phyloP scores from a whole-genome alignment of 345 rosid genomes.

The Zanthoxylum bungeanum region DNA sequence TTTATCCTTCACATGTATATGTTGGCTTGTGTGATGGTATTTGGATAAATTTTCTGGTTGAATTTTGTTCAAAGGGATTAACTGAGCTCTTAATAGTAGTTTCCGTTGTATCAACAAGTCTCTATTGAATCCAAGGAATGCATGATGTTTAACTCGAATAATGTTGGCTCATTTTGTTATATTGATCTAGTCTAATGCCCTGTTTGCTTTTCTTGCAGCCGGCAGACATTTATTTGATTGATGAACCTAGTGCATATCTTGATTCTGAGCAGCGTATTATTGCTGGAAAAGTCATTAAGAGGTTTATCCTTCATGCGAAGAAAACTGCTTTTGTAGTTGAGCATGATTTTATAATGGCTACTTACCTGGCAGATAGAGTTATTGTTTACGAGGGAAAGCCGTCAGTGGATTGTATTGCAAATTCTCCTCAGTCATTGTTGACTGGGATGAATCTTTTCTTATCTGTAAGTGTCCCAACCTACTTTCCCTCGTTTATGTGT shows the following conservation, averaged over 20 bases:
- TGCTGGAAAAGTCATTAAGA: constrained; percentile 96
- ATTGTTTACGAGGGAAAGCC: constrained; percentile 92
- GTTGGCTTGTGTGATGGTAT: not conserved
- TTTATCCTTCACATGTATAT: not conserved
- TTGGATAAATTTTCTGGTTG: not conserved
- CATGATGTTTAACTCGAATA: not conserved
- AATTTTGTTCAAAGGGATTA: not conserved
- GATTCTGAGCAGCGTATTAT: constrained; percentile 99
- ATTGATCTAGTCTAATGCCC: not conserved
- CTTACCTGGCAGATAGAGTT: constrained; percentile 90
- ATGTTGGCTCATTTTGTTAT: not conserved
- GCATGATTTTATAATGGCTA: constrained; percentile 98
- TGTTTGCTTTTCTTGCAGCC: constrained; percentile 56
- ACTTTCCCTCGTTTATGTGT: not conserved
- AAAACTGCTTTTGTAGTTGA: constrained; percentile 99
- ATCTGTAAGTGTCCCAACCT: constrained; percentile 56
- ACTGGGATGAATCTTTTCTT: constrained; percentile 98
- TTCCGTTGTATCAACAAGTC: not conserved
- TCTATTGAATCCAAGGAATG: not conserved
- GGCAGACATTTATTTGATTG: constrained; percentile 94
- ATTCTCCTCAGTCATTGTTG: constrained; percentile 88
- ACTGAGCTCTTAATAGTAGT: not conserved
- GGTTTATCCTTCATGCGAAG: constrained; percentile 97
- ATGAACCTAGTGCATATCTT: constrained; percentile 98
- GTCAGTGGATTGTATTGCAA: constrained; percentile 87